Percentiles rank a stretch among this genome's conserved stretches.
Evolutionary conservation across 495 filamentous ascomycete species (phyloP).

Genomic region (Aspergillus campestris): DNA sequence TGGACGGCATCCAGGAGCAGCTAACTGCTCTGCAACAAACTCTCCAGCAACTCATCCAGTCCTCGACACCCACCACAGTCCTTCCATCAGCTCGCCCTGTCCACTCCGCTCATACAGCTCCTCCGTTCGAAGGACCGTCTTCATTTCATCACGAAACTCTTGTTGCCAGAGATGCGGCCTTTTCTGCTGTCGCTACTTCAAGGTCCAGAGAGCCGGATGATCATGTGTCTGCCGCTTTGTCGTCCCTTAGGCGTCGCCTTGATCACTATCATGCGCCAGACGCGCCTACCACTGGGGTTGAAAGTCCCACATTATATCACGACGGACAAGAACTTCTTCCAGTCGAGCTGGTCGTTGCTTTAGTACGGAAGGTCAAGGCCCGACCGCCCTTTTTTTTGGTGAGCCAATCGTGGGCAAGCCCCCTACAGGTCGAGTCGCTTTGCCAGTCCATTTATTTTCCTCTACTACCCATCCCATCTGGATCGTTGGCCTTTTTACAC

Average conservation of each 20-base stretch:
- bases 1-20: constrained; percentile 17
- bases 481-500: constrained; percentile 12
- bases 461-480: constrained; percentile 9
- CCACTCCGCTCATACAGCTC: constrained; percentile 7
- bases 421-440: constrained; percentile 11
- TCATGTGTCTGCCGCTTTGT: constrained; percentile 15
- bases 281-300: too few species aligned
- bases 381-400: constrained; percentile 19
- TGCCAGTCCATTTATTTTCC: constrained; percentile 22
- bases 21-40: constrained; percentile 11
- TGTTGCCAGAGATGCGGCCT: constrained; percentile 17
- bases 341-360: constrained; percentile 14
- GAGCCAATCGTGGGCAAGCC: constrained; percentile 18
- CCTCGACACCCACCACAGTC: constrained; percentile 1
- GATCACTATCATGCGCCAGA: constrained; percentile 5
- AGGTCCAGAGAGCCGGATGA: constrained; percentile 6
- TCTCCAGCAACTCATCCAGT: constrained; percentile 8
- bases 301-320: background rate
- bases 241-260: constrained; percentile 12
- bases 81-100: constrained; percentile 1
- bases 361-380: constrained; percentile 17
- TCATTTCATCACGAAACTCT: constrained; percentile 21
- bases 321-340: constrained; percentile 10
- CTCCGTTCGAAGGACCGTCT: constrained; percentile 20
- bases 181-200: constrained; percentile 11